phyloP scores from a whole-genome alignment of 495 filamentous ascomycete genomes.

The Tuber melanosporum region DNA sequence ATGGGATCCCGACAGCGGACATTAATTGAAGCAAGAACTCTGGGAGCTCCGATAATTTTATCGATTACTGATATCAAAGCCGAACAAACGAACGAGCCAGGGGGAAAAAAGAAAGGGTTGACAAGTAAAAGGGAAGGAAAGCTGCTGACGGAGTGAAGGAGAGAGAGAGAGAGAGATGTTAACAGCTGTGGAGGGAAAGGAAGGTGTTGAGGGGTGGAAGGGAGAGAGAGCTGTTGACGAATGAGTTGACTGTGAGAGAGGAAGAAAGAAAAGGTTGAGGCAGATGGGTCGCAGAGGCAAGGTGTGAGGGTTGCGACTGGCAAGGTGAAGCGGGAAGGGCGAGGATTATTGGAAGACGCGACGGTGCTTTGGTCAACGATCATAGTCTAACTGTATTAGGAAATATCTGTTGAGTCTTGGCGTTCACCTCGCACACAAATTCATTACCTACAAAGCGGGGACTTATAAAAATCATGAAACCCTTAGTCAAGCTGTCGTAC shows the following conservation, averaged over 20 bases:
- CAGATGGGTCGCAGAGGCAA: not conserved
- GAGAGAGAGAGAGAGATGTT: not conserved
- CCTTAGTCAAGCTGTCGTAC: not conserved
- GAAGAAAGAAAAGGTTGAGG: not conserved
- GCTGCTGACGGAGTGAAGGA: not conserved
- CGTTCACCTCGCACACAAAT: not conserved
- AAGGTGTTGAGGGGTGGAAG: not conserved
- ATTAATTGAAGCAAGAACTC: not conserved
- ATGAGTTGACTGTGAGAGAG: not conserved
- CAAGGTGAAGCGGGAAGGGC: not conserved
- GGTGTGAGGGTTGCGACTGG: not conserved
- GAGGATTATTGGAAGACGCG: conserved; percentile 1
- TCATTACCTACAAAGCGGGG: not conserved
- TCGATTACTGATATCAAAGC: not conserved
- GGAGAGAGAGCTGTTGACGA: not conserved
- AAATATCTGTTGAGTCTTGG: not conserved
- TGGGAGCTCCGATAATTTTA: not conserved
- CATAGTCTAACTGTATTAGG: not conserved
- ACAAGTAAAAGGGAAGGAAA: not conserved
- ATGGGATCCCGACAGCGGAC: conserved; percentile 19
- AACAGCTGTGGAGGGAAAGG: not conserved
- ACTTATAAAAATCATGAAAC: not conserved
- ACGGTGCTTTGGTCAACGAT: not conserved
- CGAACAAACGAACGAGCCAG: not conserved
- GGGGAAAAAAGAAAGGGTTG: not conserved